These are phyloP conservation scores for Phalaenopsis equestris DNA, from an alignment of 106 monocot genomes.

Conservation along the genomic window DNA sequence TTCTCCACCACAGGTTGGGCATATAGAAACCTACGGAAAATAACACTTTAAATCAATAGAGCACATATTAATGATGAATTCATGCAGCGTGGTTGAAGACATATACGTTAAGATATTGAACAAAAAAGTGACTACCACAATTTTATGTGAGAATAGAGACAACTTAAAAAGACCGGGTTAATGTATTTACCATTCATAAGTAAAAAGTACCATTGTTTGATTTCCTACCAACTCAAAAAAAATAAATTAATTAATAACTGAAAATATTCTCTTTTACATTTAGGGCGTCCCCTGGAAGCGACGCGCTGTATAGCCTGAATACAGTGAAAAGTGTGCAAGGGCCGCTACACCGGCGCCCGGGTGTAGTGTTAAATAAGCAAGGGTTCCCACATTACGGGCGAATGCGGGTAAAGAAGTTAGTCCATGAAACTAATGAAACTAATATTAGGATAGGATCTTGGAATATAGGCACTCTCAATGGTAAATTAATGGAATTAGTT, in stretches of 20 bases:
- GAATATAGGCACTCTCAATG: too few species aligned
- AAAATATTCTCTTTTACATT: background rate
- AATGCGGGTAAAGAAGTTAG: too few species aligned
- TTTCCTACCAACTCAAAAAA: background rate
- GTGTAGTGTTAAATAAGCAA: too few species aligned
- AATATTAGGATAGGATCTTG: too few species aligned
- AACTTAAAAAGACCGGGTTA: background rate
- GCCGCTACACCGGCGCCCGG: too few species aligned
- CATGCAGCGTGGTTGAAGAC: background rate
- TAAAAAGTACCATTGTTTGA: background rate
- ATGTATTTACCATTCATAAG: background rate
- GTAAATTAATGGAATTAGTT: too few species aligned
- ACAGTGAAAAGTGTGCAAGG: too few species aligned
- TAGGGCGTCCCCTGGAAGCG: too few species aligned
- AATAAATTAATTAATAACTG: background rate
- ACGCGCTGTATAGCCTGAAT: too few species aligned
- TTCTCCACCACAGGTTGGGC: slow-evolving; percentile 91
- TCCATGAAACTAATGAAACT: too few species aligned
- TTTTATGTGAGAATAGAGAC: background rate
- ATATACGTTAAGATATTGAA: background rate
- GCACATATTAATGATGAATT: background rate
- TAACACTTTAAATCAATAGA: background rate
- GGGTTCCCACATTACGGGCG: too few species aligned
- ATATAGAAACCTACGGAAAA: slow-evolving; percentile 68
- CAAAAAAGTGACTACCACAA: background rate